These are phyloP conservation scores for Teratosphaeria pseudoeucalypti DNA, from an alignment of 2,329 filamentous ascomycete species.

Conservation along the genomic window DNA sequence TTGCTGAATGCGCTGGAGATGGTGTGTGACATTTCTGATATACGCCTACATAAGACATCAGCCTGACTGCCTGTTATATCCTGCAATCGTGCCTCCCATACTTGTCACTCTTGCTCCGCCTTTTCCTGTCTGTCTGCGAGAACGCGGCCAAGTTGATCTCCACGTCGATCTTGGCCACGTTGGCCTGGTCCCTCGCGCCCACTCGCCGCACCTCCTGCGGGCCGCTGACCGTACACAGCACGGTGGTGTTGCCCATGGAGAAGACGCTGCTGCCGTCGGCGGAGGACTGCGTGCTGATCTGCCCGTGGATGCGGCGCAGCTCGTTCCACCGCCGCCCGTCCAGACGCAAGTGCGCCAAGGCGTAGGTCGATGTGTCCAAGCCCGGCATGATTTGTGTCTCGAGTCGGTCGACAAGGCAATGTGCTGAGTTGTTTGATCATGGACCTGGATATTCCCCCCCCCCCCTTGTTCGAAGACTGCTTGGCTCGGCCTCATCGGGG, in stretches of 20 bases:
- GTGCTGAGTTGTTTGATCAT: not conserved
- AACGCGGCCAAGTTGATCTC: constrained; percentile 82
- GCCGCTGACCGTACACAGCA: constrained; percentile 84
- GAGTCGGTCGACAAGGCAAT: constrained; percentile 8
- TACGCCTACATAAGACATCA: constrained; percentile 46
- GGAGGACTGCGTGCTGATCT: constrained; percentile 83
- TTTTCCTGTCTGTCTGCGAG: constrained; percentile 74
- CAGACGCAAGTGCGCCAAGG: constrained; percentile 59
- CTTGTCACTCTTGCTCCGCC: constrained; percentile 67
- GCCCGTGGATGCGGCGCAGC: constrained; percentile 74
- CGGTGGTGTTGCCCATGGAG: constrained; percentile 94
- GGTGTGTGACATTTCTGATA: constrained; percentile 68
- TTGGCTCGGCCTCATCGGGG: too few species aligned
- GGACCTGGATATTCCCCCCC: too few species aligned
- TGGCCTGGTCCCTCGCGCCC: constrained; percentile 30
- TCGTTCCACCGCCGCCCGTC: constrained; percentile 93
- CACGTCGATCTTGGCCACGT: constrained; percentile 61
- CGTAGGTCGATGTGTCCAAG: constrained; percentile 87
- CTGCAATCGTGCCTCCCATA: not conserved
- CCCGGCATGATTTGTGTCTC: not conserved
- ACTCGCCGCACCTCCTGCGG: constrained; percentile 59
- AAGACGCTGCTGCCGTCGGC: constrained; percentile 90
- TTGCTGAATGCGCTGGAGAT: constrained; percentile 67
- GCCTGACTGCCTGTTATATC: not conserved
- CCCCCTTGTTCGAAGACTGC: too few species aligned